Conservation (phyloP, 345 rosid genomes). For the Zanthoxylum bungeanum region DNA sequence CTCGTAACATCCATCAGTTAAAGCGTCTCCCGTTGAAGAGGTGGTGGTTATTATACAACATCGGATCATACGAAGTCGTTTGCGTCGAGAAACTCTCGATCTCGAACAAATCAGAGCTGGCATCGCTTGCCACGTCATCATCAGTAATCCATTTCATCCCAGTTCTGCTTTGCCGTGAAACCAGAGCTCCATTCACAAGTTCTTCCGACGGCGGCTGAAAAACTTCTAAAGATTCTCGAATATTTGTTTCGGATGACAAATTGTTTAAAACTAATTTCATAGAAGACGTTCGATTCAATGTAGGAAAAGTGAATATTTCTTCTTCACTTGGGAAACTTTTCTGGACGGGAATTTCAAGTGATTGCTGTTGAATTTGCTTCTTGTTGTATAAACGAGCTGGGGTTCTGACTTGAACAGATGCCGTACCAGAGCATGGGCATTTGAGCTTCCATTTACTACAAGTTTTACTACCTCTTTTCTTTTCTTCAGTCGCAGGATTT, state of each 20-base stretch:
- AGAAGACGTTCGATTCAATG: conserved; percentile 27
- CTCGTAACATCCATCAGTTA: conserved; percentile 63
- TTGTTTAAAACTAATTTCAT: conserved; percentile 8
- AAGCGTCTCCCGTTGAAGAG: conserved; percentile 20
- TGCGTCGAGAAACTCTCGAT: conserved; percentile 94
- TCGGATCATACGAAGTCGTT: conserved; percentile 26
- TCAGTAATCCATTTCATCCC: conserved; percentile 25
- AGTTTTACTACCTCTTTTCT: conserved; percentile 17
- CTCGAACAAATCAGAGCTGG: conserved; percentile 94
- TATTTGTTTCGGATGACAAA: no score
- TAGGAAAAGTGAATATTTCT: conserved; percentile 46
- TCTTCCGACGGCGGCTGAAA: conserved; percentile 41
- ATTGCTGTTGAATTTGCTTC: neutral
- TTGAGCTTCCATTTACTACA: conserved; percentile 47
- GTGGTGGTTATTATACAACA: conserved; percentile 28
- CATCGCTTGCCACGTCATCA: conserved; percentile 77
- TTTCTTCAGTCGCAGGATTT: conserved; percentile 19
- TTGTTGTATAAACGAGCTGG: conserved; percentile 8
- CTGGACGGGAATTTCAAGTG: neutral
- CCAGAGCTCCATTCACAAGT: no score
- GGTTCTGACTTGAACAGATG: conserved; percentile 64
- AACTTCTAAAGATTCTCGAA: conserved; percentile 58
- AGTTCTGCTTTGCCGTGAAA: conserved; percentile 24
- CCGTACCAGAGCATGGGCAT: conserved; percentile 69
- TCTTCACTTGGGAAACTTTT: neutral